Conservation (phyloP, 176 grass and related monocot genomes). For the Avena eriantha region DNA sequence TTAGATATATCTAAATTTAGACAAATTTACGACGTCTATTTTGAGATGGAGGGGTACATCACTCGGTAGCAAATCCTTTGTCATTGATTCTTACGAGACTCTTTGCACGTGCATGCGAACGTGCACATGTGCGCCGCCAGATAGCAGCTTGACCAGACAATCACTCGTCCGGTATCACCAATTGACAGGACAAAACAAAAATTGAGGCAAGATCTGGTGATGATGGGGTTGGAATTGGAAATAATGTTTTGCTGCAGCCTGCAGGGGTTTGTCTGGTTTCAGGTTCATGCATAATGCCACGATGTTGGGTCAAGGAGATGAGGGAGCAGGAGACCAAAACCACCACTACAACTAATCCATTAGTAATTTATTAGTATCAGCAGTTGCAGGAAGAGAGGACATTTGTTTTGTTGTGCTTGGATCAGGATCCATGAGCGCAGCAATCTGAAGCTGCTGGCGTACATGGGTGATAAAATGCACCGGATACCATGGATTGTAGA, state of each 20-base stretch:
- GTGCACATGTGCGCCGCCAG: neutral
- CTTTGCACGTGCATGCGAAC: neutral
- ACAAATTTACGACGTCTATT: too few species aligned
- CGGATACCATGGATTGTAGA: too few species aligned
- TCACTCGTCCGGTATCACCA: conserved; percentile 6
- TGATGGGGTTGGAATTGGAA: conserved; percentile 22
- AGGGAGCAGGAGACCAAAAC: neutral
- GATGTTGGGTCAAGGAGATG: neutral
- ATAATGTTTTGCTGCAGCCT: conserved; percentile 39
- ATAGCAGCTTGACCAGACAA: conserved; percentile 15
- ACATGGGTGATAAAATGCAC: too few species aligned
- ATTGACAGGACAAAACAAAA: conserved; percentile 41
- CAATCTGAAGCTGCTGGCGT: too few species aligned
- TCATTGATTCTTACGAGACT: neutral
- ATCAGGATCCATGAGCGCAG: too few species aligned
- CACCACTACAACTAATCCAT: neutral
- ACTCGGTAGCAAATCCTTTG: too few species aligned
- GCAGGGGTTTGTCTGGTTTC: conserved; percentile 12
- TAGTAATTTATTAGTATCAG: too few species aligned
- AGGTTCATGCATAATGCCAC: conserved; percentile 19
- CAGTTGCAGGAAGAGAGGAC: too few species aligned
- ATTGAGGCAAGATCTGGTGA: conserved; percentile 37
- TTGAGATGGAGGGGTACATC: too few species aligned
- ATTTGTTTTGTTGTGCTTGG: too few species aligned
- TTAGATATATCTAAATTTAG: too few species aligned